Base-by-base conservation (phyloP, 106 monocot genomes). In the Dioscorea zingiberensis region DNA sequence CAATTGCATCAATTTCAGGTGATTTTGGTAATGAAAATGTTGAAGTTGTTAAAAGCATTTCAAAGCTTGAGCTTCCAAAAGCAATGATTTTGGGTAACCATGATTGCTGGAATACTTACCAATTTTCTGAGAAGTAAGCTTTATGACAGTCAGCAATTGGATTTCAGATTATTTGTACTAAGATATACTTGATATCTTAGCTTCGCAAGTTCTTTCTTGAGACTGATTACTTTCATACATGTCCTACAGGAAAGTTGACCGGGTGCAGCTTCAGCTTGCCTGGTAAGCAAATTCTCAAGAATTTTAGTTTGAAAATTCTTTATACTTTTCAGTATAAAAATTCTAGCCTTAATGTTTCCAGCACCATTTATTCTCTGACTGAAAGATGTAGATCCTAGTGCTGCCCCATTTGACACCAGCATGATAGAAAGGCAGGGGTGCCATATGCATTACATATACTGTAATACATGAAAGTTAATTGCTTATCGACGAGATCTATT, bases 21-120 rank as follows among this genome's bases (percentile, higher is more conserved):
- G 95, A 97, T 75, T 97, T 81, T 79, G 95, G 95, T 26, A 81
- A 97, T 78, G 95, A 97, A 72, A 88, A 97, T 83, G 83, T 97
- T 63, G 79, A 88, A 66, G 59, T 97, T 66, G 95, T 97, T 58
- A 77, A 70, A 84, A 97, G 85, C 72, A 83, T 97, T 70, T 79
- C 91, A 47, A 68, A 71, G 27, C 83, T 97, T 57, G 67, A 81
- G 45, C 51, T 91, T 9, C 76, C 83, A 57, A 97, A 97, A 81
- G 88, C 88, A 55, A 78, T 80, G 56, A 97, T 97, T 59, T 69
- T 97, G 49, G 88, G 95, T 23, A 97, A 97, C 72, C 95, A 97
- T 77, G 95, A 97, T 68, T 81, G 76, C 30, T 91, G 95, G 95
- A 48, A 72, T 54, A 97, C 95, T 59, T 68, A 61, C 29, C 69